Base-by-base conservation (phyloP, 1,284 basidiomycete genomes). In the Macrocystidia cucumis region DNA sequence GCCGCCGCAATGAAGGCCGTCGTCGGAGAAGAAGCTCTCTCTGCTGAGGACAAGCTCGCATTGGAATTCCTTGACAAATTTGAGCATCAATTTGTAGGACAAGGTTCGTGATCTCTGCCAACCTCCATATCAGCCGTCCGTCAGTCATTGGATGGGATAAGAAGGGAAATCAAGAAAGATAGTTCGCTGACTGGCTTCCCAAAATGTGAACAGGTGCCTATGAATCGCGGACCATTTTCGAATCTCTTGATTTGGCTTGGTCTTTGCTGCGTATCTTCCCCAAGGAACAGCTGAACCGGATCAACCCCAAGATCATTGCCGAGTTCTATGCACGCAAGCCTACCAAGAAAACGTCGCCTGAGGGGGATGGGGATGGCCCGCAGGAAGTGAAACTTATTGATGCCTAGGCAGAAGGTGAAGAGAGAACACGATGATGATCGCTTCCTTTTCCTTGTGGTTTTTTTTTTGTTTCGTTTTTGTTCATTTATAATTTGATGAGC, bases 1-100 rank as follows among this genome's bases (percentile, higher is more conserved):
- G 96, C 96, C 20, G 92, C 95, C 1, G 76, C 93, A 3, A 98
- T 99, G 96, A 98, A 98, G 65, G 96, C 96, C 38, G 96, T 98
- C 31, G 96, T 99, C 32, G 96, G 96, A 56, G 96, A 98, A 61
- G 96, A 98, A 60, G 95, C 96, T 4, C 65, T 98, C 47, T 91
- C 88, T 21, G 67, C 80, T 0, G 95, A 98, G 60, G 95, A 98
- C 60, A 95, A 93, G 63, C 71, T 92, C 31, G 90, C 91, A 3
- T 65, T 95, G 36, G 91, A 93, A 58, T 95, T 96, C 69, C 63
- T 95, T 48, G 89, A 91, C 59, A 90, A 91, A 60, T 96, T 97
- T 61, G 92, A 97, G 65, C 81, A 79, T 43, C 82, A 91, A 52
- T 97, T 96, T 58, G 91, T 97, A 32, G 88, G 88, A 34, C 92